Base-by-base conservation (phyloP, 2,329 filamentous ascomycete genomes). In the Chaetomium sp. region DNA sequence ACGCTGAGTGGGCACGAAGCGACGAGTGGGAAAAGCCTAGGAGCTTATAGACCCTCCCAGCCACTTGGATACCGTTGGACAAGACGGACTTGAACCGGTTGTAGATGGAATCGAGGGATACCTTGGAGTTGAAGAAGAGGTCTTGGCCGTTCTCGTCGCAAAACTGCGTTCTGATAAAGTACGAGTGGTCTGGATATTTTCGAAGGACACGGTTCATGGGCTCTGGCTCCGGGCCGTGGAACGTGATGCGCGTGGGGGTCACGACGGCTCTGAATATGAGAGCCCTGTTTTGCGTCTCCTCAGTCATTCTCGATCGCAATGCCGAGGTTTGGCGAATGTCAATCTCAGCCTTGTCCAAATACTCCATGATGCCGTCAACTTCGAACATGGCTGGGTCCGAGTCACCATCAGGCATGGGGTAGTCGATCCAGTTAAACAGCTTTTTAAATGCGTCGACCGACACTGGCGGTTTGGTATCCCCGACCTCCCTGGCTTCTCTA, bases 11-110 rank as follows among this genome's bases (percentile, higher is more conserved):
- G 0, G 86, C 82, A 13, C 91, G 82, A 4, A 94, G 80, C 0
- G 90, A 93, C 0, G 90, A 94, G 74, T 93, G 89, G 0, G 90
- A 93, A 74, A 93, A 94, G 0, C 91, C 91, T 0, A 94, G 79
- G 71, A 93, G 94, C 0, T 77, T 75, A 71, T 87, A 92, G 0
- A 75, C 72, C 13, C 87, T 80, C 0, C 87, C 90, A 2, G 84
- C 90, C 60, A 94, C 85, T 0, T 77, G 72, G 31, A 96, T 85
- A 0, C 87, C 87, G 0, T 80, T 71, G 2, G 78, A 74, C 9
- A 95, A 79, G 0, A 92, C 77, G 0, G 72, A 67, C 60, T 84
- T 83, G 74, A 93, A 93, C 0, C 88, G 84, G 0, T 74, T 70
- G 66, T 86, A 84, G 9, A 92, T 80, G 0, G 68, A 51, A 0